A percentile compares a stretch with the other conserved stretches of the same genome.
Evolutionary conservation across 768 basidiomycete genomes (phyloP).

Genomic region (Brasilioporus rufonigricans): DNA sequence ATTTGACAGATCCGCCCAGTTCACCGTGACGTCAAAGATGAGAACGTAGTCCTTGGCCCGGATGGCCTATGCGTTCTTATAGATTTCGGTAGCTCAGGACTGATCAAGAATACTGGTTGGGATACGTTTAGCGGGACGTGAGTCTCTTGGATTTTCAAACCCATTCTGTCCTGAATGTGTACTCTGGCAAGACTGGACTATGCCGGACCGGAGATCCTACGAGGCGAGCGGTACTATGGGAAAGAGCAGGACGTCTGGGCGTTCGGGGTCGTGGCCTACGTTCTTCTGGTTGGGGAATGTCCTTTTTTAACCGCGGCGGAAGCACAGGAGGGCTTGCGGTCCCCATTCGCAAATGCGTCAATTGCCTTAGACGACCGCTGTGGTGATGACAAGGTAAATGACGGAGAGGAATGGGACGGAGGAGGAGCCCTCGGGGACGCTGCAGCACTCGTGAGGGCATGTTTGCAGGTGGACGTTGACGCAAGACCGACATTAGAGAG

Average conservation of each 20-base stretch:
- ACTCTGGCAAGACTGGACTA: slow-evolving; percentile 69
- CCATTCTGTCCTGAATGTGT: slow-evolving; percentile 7
- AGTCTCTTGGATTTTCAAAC: slow-evolving; percentile 34
- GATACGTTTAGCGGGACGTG: slow-evolving; percentile 92
- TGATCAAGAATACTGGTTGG: slow-evolving; percentile 82
- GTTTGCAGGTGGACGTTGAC: slow-evolving; percentile 74
- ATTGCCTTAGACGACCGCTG: slow-evolving; percentile 81
- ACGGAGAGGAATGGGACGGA: slow-evolving; percentile 78
- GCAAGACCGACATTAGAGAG: slow-evolving; percentile 85
- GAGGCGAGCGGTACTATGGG: slow-evolving; percentile 91
- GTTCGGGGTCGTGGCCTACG: slow-evolving; percentile 94
- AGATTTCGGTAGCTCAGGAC: slow-evolving; percentile 93
- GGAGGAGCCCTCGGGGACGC: slow-evolving; percentile 86
- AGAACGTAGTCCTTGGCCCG: slow-evolving; percentile 86
- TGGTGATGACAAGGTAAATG: slow-evolving; percentile 64
- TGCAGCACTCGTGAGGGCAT: slow-evolving; percentile 77
- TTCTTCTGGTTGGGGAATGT: slow-evolving; percentile 89
- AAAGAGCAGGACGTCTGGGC: slow-evolving; percentile 99
- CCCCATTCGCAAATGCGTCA: slow-evolving; percentile 72
- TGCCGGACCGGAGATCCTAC: slow-evolving; percentile 93
- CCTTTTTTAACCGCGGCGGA: slow-evolving; percentile 90
- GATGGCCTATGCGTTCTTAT: slow-evolving; percentile 87
- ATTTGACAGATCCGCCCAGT: slow-evolving; percentile 43
- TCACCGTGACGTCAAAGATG: slow-evolving; percentile 97
- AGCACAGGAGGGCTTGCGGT: slow-evolving; percentile 79